Percentiles rank a stretch among this genome's conserved stretches.
Evolutionary conservation across 305 asterid species (phyloP).

Genomic region (Fraxinus paxiana): DNA sequence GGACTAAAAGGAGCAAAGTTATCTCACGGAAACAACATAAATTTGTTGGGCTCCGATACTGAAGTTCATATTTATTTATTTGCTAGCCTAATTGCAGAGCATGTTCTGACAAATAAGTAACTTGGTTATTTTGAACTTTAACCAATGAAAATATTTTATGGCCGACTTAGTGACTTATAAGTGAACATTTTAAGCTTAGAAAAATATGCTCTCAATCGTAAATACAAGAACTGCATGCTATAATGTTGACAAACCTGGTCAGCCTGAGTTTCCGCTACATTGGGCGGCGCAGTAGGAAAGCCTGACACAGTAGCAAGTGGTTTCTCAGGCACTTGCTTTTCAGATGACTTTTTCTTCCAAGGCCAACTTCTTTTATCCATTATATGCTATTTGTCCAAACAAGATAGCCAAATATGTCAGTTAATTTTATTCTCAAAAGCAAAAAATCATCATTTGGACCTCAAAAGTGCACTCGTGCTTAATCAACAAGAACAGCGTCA

Average conservation of each 20-base stretch:
- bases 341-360: conserved; percentile 95
- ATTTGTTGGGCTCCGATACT: neutral
- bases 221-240: conserved; percentile 13
- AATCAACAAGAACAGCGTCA: conserved; percentile 1
- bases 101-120: neutral
- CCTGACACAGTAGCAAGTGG: conserved; percentile 32
- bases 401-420: conserved; percentile 16
- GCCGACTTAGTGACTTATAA: neutral
- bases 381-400: conserved; percentile 28
- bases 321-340: conserved; percentile 60
- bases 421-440: neutral
- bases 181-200: neutral
- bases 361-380: conserved; percentile 98
- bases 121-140: neutral
- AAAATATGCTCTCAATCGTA: neutral
- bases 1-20: neutral
- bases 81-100: neutral
- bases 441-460: neutral
- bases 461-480: conserved; percentile 1
- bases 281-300: conserved; percentile 41
- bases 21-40: neutral
- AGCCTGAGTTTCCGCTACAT: conserved; percentile 36
- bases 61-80: neutral
- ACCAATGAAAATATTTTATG: neutral
- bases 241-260: conserved; percentile 51